phyloP scores from a whole-genome alignment of 768 basidiomycete species.

The Podaxis sp. region DNA sequence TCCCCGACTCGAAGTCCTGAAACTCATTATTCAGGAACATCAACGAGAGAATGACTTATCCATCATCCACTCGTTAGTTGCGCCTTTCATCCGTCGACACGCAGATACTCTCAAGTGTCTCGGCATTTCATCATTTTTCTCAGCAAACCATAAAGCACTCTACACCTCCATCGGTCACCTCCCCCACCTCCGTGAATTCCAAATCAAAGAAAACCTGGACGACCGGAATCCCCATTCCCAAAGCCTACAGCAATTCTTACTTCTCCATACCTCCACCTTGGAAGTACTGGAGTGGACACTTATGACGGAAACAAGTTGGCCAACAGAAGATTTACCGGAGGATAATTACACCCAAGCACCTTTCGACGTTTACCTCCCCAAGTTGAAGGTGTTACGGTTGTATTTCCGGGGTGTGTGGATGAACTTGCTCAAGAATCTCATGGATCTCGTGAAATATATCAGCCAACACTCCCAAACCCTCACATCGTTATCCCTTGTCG shows the following conservation, averaged over 20 bases:
- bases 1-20: neutral
- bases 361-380: neutral
- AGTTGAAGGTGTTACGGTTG: neutral
- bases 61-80: neutral
- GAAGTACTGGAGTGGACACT: neutral
- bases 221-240: neutral
- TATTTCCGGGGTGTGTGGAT: neutral
- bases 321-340: neutral
- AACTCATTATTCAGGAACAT: neutral
- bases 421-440: neutral
- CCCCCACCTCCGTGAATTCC: neutral
- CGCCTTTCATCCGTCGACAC: neutral
- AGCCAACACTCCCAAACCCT: neutral
- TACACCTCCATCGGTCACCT: neutral
- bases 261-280: neutral
- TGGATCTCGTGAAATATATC: neutral
- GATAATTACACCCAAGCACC: neutral
- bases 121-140: neutral
- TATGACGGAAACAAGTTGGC: neutral
- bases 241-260: neutral
- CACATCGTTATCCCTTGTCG: neutral
- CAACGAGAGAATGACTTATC: too few species aligned
- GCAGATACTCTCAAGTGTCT: neutral
- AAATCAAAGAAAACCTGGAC: neutral
- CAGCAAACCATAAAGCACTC: neutral